Conservation (phyloP, 805 yeast genomes). For the Metschnikowia proteae region DNA sequence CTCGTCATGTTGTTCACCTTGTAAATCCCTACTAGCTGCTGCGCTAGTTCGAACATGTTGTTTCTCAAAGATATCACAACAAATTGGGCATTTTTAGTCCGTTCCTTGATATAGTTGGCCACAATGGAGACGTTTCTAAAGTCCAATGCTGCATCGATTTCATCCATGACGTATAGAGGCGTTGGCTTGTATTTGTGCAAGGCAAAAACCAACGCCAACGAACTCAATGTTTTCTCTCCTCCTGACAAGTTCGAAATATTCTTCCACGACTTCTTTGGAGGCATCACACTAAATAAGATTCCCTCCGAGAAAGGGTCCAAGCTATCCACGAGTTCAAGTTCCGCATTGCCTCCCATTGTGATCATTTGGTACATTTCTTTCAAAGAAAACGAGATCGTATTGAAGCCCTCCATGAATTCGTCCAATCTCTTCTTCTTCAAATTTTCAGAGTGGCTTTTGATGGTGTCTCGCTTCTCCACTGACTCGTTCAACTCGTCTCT, state of each 20-base stretch:
- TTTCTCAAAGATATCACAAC: conserved; percentile 92
- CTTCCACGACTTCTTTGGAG: conserved; percentile 97
- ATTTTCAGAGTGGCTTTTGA: conserved; percentile 59
- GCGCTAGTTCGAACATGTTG: conserved; percentile 96
- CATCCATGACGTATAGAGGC: conserved; percentile 97
- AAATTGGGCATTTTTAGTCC: conserved; percentile 95
- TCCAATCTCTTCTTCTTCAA: conserved; percentile 70
- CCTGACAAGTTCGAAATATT: conserved; percentile 94
- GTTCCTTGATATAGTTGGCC: conserved; percentile 92
- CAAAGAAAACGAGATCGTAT: conserved; percentile 76
- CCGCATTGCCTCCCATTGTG: conserved; percentile 99
- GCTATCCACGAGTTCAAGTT: conserved; percentile 89
- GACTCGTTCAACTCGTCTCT: conserved; percentile 66
- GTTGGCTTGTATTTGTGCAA: conserved; percentile 95
- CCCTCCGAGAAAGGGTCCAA: conserved; percentile 99
- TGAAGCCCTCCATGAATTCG: conserved; percentile 93
- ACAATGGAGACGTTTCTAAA: conserved; percentile 96
- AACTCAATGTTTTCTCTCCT: conserved; percentile 94
- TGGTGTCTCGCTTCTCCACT: conserved; percentile 59
- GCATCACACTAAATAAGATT: conserved; percentile 95
- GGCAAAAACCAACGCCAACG: conserved; percentile 93
- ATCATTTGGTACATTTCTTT: conserved; percentile 98
- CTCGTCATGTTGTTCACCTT: conserved; percentile 88
- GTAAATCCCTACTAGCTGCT: conserved; percentile 91
- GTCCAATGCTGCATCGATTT: conserved; percentile 97